Base-by-base conservation (phyloP, 2,329 filamentous ascomycete species). In the Domatiomyces globalis region DNA sequence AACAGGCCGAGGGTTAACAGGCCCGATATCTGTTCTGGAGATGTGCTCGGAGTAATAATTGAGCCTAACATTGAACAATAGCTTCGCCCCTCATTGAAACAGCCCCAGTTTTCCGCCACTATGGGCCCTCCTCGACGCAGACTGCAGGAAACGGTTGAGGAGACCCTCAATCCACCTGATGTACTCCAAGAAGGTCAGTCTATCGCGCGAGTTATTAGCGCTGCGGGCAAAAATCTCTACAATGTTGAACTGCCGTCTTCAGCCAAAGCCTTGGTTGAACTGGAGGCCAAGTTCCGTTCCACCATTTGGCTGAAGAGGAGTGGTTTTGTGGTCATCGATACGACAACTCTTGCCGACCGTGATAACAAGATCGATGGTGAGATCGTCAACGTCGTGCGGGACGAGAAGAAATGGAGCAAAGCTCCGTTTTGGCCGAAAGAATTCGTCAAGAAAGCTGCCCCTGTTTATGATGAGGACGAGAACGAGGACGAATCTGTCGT, bases 221-320 rank as follows among this genome's bases (percentile, higher is more conserved):
- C 84, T 44, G 84, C 88, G 60, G 90, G 90, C 59, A 95, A 95
- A 71, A 94, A 85, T 67, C 74, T 94, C 43, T 96, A 94, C 73
- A 78, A 78, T 44, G 87, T 90, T 63, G 76, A 83, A 63, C 72
- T 89, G 27, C 81, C 89, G 20, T 74, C 75, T 60, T 76, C 78
- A 53, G 77, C 80, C 61, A 70, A 75, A 5, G 68, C 90, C 42
- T 71, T 94, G 17, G 83, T 88, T 19, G 88, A 95, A 72, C 79
- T 98, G 18, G 84, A 86, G 8, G 73, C 87, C 22, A 81, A 82
- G 43, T 95, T 96, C 65, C 85, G 90, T 55, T 92, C 87, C 58
- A 92, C 87, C 1, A 87, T 96, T 57, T 96, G 87, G 86, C 85
- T 96, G 66, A 89, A 85, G 68, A 81, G 87, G 17, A 85, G 88